A percentile compares a stretch with the other conserved stretches of the same genome.
Evolutionary conservation across 176 grass and related monocot genomes (phyloP).

Genomic region (Phoenix roebelenii): DNA sequence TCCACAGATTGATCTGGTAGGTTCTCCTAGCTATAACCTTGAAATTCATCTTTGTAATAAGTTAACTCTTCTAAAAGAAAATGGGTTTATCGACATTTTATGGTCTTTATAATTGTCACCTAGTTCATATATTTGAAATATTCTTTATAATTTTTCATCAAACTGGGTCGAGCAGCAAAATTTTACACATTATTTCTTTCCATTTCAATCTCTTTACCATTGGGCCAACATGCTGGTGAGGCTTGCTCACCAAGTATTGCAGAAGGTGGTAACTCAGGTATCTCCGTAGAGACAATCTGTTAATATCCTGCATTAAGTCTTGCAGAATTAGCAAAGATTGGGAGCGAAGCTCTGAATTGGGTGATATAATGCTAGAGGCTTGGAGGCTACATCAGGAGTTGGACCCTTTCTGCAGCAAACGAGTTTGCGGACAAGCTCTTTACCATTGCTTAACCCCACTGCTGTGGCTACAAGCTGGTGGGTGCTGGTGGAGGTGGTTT

Average conservation of each 20-base stretch:
- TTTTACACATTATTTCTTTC: no score
- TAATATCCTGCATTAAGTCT: slow-evolving; percentile 90
- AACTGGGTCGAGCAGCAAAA: no score
- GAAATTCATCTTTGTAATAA: no score
- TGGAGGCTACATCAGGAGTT: slow-evolving; percentile 83
- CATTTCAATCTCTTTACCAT: not conserved
- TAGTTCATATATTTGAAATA: no score
- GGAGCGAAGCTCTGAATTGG: slow-evolving; percentile 66
- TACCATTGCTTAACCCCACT: slow-evolving; percentile 53
- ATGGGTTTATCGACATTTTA: no score
- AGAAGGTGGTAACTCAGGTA: slow-evolving; percentile 75
- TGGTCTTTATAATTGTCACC: no score
- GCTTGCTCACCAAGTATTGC: slow-evolving; percentile 68
- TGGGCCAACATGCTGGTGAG: slow-evolving; percentile 32
- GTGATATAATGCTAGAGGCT: slow-evolving; percentile 66
- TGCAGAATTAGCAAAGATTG: slow-evolving; percentile 50
- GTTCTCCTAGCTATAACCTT: no score
- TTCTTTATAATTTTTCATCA: no score
- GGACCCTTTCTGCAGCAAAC: slow-evolving; percentile 84
- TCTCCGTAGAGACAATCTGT: slow-evolving; percentile 49
- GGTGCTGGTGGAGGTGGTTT: slow-evolving; percentile 85
- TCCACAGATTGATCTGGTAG: no score
- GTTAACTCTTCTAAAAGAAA: no score
- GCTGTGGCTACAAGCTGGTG: slow-evolving; percentile 84
- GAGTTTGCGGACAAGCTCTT: slow-evolving; percentile 62